phyloP scores from a whole-genome alignment of 73 alveolate genomes.

The Vitrella brassicaformis region DNA sequence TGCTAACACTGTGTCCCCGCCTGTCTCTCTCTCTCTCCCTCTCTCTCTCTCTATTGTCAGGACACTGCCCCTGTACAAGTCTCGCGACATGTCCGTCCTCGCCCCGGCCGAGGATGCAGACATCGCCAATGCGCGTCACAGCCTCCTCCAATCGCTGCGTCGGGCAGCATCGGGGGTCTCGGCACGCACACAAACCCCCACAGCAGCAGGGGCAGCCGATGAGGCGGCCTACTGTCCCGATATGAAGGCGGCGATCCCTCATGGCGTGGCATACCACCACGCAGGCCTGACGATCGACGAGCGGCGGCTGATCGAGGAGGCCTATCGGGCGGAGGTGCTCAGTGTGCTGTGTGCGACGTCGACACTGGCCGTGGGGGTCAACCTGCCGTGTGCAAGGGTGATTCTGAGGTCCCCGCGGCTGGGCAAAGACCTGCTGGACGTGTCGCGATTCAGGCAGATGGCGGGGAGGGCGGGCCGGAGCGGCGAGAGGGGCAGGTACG shows the following conservation, averaged over 20 bases:
- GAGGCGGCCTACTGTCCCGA: too few relatives aligned
- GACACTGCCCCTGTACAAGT: too few relatives aligned
- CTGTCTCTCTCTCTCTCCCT: slow-evolving; percentile 22
- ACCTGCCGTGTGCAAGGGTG: slow-evolving; percentile 60
- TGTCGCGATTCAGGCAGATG: slow-evolving; percentile 54
- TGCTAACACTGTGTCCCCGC: slow-evolving; percentile 2
- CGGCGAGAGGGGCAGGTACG: slow-evolving; percentile 29
- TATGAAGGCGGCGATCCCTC: slow-evolving; percentile 43
- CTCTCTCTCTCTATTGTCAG: too few relatives aligned
- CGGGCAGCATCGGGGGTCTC: too few relatives aligned
- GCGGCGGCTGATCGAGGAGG: slow-evolving; percentile 48
- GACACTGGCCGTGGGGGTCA: slow-evolving; percentile 63
- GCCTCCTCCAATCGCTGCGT: too few relatives aligned
- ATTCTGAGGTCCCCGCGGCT: slow-evolving; percentile 47
- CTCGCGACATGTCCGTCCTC: too few relatives aligned
- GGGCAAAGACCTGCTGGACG: slow-evolving; percentile 42
- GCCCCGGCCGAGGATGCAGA: too few relatives aligned
- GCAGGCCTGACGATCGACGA: slow-evolving; percentile 63
- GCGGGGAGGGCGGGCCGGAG: slow-evolving; percentile 74
- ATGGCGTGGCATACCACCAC: slow-evolving; percentile 65
- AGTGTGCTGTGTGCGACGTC: slow-evolving; percentile 47
- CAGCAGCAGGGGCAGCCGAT: too few relatives aligned
- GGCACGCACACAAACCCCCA: too few relatives aligned
- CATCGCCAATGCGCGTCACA: too few relatives aligned
- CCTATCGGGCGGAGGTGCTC: slow-evolving; percentile 14